A percentile compares a stretch with the other conserved stretches of the same genome.
phyloP scores from a whole-genome alignment of 2,329 filamentous ascomycete species.

The Chalara sp. region DNA sequence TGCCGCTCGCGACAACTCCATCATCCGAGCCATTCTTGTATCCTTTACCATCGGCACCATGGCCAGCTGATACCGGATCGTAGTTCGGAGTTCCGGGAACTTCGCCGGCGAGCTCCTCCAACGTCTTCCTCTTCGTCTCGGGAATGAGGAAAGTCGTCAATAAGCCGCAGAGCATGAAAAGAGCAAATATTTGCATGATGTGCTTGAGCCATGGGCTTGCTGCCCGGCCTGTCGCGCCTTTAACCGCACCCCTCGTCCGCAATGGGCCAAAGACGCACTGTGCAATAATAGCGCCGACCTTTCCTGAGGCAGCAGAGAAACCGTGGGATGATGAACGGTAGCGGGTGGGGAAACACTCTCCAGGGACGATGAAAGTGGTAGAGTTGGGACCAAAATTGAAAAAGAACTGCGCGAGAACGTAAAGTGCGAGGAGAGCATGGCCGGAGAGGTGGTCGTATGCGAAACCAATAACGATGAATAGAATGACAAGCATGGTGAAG shows the following conservation, averaged over 20 bases:
- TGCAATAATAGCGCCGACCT: conserved; percentile 28
- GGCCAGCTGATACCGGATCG: not conserved
- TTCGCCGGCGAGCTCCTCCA: conserved; percentile 66
- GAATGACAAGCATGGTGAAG: conserved; percentile 52
- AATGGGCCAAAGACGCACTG: conserved; percentile 8
- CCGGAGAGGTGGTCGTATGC: conserved; percentile 44
- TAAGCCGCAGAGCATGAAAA: conserved; percentile 72
- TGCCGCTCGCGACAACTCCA: not conserved
- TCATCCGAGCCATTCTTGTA: not conserved
- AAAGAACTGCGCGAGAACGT: conserved; percentile 60
- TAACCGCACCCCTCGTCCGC: conserved; percentile 23
- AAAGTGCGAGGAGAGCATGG: conserved; percentile 50
- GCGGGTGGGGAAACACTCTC: conserved; percentile 30
- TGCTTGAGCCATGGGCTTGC: conserved; percentile 56
- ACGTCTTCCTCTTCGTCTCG: conserved; percentile 68
- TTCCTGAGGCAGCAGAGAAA: conserved; percentile 29
- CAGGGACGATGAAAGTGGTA: conserved; percentile 32
- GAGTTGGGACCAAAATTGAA: conserved; percentile 49
- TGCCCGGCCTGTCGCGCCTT: conserved; percentile 11
- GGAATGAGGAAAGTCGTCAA: conserved; percentile 65
- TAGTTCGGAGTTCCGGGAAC: conserved; percentile 4
- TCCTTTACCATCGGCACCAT: not conserved
- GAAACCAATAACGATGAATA: conserved; percentile 60
- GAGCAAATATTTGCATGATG: conserved; percentile 69
- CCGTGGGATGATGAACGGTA: conserved; percentile 28